Base-by-base conservation (phyloP, 73 alveolate genomes). In the Stentor roeselii region DNA sequence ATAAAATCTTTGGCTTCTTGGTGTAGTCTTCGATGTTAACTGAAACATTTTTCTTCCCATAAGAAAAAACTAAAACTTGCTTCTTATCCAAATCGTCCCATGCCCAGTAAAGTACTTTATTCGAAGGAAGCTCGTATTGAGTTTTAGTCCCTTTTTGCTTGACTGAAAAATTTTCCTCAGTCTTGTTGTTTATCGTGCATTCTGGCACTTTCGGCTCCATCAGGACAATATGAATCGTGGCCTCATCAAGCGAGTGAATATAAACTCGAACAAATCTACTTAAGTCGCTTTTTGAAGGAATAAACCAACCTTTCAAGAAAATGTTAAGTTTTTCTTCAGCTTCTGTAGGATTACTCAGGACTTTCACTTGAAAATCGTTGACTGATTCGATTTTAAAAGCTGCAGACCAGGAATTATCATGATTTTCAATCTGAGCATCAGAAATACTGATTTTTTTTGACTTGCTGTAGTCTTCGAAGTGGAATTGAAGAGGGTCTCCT, bases 351-450 rank as follows among this genome's bases (percentile, higher is more conserved):
- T 67, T 32, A 67, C 37, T 67, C 3, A 32, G 34, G 34, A 67
- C 21, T 34, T 67, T 67, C 34, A 67, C 34, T 67, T 67, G 80
- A n/a, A 67, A 67, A 67, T 67, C 80, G 37, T 67, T 40, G 37
- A 67, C 34, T 21, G 27, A 14, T 67, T 67, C 80, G 34, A 67
- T 36, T 15, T 67, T 34, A 67, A 67, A 60, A 60, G 78, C 40
- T 60, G 78, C 67, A 50, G 67, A 50, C 67, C 67, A 50, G 67
- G 67, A 11, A 50, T 50, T 50, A 50, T 50, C 67, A 6, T 21
- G 6, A 50, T 11, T 50, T 50, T 50, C 67, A 50, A 11, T 50
- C 21, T 11, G 21, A 50, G 67, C 67, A 50, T 50, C 67, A 50
- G 67, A 6, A 21, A 67, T 40, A 14, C 14, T n/a, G 11, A 67